phyloP scores from a whole-genome alignment of 257 asterid species.

The Echites panduratus region DNA sequence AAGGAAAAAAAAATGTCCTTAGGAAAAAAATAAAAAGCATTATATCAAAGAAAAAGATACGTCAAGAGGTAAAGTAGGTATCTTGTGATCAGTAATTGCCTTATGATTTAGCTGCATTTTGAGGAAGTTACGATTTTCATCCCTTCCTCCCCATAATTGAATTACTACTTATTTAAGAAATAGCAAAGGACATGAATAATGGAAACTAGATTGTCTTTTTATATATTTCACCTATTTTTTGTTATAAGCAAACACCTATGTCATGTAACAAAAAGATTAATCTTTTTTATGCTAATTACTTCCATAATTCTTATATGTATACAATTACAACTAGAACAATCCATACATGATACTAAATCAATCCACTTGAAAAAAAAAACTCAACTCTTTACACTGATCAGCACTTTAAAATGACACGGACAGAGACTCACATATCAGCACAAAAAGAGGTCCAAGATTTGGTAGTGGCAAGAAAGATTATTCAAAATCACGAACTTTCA shows the following conservation, averaged over 20 bases:
- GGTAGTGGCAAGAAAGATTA: not conserved
- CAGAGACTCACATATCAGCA: not conserved
- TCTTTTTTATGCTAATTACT: not conserved
- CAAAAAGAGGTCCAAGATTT: not conserved
- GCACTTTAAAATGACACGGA: not conserved
- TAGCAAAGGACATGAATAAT: not conserved
- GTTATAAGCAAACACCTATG: not conserved
- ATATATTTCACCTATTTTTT: not conserved
- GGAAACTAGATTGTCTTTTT: not conserved
- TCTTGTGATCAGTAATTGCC: not conserved
- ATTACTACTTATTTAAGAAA: not conserved
- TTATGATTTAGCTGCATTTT: not conserved
- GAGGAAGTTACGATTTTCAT: not conserved
- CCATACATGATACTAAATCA: not conserved
- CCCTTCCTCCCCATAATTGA: not conserved
- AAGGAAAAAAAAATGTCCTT: too few relatives aligned
- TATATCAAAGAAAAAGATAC: too few relatives aligned
- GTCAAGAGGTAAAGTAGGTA: too few relatives aligned
- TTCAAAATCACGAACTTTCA: not conserved
- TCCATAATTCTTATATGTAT: not conserved
- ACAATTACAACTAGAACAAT: not conserved
- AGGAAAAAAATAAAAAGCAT: too few relatives aligned
- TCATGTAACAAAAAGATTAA: not conserved
- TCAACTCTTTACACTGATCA: constrained; percentile 5
- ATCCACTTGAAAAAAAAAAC: not conserved